phyloP scores from a whole-genome alignment of 805 yeast species.

The Clavispora asparagi region DNA sequence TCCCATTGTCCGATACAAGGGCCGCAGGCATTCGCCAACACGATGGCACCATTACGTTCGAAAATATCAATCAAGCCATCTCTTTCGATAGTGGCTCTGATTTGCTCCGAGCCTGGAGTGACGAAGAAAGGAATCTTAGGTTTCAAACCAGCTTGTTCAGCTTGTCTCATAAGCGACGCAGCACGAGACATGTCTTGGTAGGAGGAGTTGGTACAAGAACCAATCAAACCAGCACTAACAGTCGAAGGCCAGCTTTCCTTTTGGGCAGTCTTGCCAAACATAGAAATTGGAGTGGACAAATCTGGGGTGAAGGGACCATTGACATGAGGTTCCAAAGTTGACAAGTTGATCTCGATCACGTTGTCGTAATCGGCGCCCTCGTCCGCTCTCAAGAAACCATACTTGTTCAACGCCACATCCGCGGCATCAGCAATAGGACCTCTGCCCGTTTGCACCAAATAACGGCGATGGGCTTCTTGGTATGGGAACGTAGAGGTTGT shows the following conservation, averaged over 20 bases:
- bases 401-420: conserved; percentile 50
- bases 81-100: conserved; percentile 93
- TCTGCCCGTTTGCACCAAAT: conserved; percentile 80
- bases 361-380: conserved; percentile 87
- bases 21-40: conserved; percentile 97
- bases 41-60: conserved; percentile 83
- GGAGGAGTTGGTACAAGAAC: conserved; percentile 97
- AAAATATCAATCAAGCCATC: conserved; percentile 85
- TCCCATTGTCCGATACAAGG: conserved; percentile 99
- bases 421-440: conserved; percentile 80
- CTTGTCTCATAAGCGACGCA: conserved; percentile 83
- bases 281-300: conserved; percentile 86
- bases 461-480: conserved; percentile 73
- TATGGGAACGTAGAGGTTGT: conserved; percentile 97
- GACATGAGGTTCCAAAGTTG: conserved; percentile 85
- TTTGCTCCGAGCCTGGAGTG: conserved; percentile 98
- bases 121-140: conserved; percentile 91
- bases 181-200: conserved; percentile 98
- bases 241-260: conserved; percentile 80
- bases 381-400: conserved; percentile 74
- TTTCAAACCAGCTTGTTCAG: conserved; percentile 77
- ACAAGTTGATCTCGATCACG: conserved; percentile 83
- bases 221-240: conserved; percentile 91
- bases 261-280: conserved; percentile 66
- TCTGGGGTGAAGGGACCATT: conserved; percentile 99